Evolutionary conservation across 495 filamentous ascomycete genomes (phyloP).

Genomic region (Aspergillus ellipticus): DNA sequence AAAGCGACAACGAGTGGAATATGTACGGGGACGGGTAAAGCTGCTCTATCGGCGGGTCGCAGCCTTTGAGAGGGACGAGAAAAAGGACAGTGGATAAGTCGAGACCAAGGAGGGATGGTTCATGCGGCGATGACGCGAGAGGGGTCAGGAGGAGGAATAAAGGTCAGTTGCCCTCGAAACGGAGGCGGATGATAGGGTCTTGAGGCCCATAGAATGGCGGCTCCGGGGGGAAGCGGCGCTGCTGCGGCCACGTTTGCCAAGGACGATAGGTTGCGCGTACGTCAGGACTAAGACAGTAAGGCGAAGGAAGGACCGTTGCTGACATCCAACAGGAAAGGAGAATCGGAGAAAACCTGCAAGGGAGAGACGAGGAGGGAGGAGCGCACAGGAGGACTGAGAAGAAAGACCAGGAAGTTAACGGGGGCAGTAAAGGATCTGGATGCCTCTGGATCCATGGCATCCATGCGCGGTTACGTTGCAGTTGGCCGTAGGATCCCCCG

Average conservation of each 20-base stretch:
- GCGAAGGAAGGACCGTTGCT: background rate
- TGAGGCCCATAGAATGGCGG: background rate
- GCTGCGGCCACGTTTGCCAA: constrained; percentile 12
- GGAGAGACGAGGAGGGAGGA: background rate
- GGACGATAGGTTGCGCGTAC: background rate
- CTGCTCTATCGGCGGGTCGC: background rate
- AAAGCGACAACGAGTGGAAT: background rate
- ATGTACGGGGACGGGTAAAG: background rate
- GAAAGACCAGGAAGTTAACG: background rate
- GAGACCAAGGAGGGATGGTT: background rate
- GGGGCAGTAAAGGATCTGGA: background rate
- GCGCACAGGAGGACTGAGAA: background rate
- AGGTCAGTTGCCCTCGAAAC: background rate
- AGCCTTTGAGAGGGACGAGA: background rate
- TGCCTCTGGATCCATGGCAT: too few relatives aligned
- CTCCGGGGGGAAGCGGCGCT: background rate
- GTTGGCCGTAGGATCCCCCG: background rate
- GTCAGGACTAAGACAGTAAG: background rate
- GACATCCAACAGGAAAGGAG: background rate
- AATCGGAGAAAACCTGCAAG: background rate
- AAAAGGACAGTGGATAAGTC: background rate
- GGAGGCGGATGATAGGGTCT: background rate
- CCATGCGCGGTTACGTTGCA: background rate
- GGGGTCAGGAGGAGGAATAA: background rate
- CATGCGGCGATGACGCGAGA: background rate